phyloP scores from a whole-genome alignment of 78 protist species.

The Dictyostelium brefeldianum region DNA sequence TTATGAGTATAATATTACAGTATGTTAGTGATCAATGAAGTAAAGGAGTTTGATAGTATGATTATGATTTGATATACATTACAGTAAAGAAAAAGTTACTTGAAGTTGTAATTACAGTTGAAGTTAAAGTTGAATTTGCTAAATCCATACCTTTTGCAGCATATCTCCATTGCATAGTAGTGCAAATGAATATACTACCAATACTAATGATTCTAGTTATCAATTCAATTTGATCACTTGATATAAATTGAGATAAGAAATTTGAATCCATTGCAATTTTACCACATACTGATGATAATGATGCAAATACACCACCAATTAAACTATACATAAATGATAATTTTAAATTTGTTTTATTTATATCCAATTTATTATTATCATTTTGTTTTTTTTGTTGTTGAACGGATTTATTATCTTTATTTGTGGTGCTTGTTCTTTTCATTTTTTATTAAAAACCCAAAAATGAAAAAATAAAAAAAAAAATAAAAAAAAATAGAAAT shows the following conservation, averaged over 20 bases:
- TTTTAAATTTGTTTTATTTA: neutral
- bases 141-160: conserved; percentile 78
- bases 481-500: too few relatives aligned
- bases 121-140: conserved; percentile 28
- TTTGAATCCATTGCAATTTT: conserved; percentile 50
- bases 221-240: conserved; percentile 18
- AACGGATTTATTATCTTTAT: too few relatives aligned
- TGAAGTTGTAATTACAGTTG: conserved; percentile 74
- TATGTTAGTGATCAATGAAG: neutral
- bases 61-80: conserved; percentile 13
- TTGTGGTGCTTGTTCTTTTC: neutral
- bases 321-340: conserved; percentile 43
- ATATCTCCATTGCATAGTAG: conserved; percentile 79
- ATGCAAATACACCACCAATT: conserved; percentile 78
- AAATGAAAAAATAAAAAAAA: too few relatives aligned
- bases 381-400: neutral
- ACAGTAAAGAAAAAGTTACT: conserved; percentile 73
- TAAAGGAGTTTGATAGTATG: too few relatives aligned
- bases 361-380: neutral
- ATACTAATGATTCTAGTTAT: conserved; percentile 46
- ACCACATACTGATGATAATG: conserved; percentile 56
- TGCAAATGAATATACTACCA: conserved; percentile 50
- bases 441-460: too few relatives aligned
- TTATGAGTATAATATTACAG: too few relatives aligned
- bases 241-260: conserved; percentile 38